Conservation (phyloP, 768 basidiomycete genomes). For the Trametes coccinea region DNA sequence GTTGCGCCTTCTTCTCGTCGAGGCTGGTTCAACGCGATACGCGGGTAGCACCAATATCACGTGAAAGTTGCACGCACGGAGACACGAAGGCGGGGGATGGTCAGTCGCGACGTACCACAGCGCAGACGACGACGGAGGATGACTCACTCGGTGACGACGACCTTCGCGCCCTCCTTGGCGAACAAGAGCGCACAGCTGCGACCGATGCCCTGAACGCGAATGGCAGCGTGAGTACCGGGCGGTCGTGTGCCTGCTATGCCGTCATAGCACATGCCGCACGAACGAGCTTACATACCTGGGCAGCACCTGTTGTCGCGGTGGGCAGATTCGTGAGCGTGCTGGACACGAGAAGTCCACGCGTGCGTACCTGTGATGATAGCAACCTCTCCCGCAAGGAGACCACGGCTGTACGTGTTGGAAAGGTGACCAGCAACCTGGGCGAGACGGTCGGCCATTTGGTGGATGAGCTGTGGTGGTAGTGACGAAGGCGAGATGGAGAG, state of each 20-base stretch:
- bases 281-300: constrained; percentile 57
- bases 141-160: constrained; percentile 78
- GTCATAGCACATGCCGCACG: constrained; percentile 7
- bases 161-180: constrained; percentile 83
- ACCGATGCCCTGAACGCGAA: constrained; percentile 68
- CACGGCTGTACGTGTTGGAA: constrained; percentile 48
- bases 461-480: not conserved
- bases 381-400: constrained; percentile 73
- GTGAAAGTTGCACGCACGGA: not conserved
- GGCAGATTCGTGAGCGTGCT: constrained; percentile 9
- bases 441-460: constrained; percentile 42
- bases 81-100: not conserved
- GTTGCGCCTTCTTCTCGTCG: constrained; percentile 65
- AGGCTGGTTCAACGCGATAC: constrained; percentile 46
- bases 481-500: not conserved
- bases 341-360: too few species aligned
- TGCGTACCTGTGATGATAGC: constrained; percentile 83
- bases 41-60: not conserved
- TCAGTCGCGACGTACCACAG: not conserved
- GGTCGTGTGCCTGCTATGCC: constrained; percentile 12
- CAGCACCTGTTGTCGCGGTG: constrained; percentile 54
- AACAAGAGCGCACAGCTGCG: constrained; percentile 73
- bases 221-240: not conserved
- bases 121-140: not conserved
- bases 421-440: constrained; percentile 73